Percentiles rank a stretch among this genome's conserved stretches.
phyloP scores from a whole-genome alignment of 2,329 filamentous ascomycete species.

The Aspergillus novoparasiticus region DNA sequence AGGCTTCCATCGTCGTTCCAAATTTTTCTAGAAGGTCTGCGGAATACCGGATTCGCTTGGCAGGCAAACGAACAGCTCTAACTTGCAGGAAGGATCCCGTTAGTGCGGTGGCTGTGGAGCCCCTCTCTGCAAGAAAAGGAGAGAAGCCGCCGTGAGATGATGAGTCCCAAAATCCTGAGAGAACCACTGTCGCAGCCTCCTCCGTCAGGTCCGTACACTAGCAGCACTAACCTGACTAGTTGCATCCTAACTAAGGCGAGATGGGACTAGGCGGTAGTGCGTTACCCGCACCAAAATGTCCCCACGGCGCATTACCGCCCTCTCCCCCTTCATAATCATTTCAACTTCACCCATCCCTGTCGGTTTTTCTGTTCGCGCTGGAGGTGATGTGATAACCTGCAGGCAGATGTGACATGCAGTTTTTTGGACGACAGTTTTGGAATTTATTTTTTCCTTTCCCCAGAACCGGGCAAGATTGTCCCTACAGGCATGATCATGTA shows the following conservation, averaged over 20 bases:
- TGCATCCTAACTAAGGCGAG: slow-evolving; percentile 11
- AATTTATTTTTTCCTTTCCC: neutral
- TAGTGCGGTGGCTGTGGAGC: slow-evolving; percentile 21
- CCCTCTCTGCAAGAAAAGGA: slow-evolving; percentile 14
- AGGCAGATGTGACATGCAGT: slow-evolving; percentile 4
- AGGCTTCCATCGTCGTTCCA: slow-evolving; percentile 20
- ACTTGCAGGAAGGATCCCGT: slow-evolving; percentile 17
- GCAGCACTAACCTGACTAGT: slow-evolving; percentile 16
- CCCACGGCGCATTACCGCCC: neutral
- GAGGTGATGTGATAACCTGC: slow-evolving; percentile 4
- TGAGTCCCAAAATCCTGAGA: slow-evolving; percentile 6
- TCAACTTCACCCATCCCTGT: neutral
- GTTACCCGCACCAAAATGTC: neutral
- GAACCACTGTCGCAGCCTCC: slow-evolving; percentile 16
- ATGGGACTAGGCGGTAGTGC: neutral
- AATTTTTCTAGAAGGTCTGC: slow-evolving; percentile 24
- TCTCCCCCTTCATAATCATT: neutral
- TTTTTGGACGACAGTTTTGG: neutral
- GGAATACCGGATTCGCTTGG: slow-evolving; percentile 24
- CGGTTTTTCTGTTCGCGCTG: neutral
- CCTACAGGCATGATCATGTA: neutral
- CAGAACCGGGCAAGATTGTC: neutral
- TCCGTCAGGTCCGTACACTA: slow-evolving; percentile 19
- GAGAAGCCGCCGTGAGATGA: slow-evolving; percentile 5
- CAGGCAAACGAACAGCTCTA: slow-evolving; percentile 6